phyloP scores from a whole-genome alignment of 306 rosid genomes.

The Lablab purpureus region DNA sequence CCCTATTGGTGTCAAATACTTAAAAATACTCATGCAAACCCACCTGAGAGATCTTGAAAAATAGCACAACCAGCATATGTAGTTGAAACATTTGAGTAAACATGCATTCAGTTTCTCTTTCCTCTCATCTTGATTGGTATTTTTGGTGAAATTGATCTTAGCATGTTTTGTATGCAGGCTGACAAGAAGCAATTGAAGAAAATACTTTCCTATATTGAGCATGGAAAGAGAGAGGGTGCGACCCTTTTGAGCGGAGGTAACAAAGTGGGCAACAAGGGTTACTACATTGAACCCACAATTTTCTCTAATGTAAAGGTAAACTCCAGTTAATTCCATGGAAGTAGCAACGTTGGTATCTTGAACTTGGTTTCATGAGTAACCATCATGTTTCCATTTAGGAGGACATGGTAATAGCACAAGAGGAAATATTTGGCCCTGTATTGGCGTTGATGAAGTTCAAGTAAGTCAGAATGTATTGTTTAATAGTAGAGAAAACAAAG shows the following conservation, averaged over 20 bases:
- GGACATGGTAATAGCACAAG: constrained; percentile 70
- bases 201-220: constrained; percentile 71
- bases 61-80: background rate
- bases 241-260: constrained; percentile 80
- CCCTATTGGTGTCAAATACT: no score
- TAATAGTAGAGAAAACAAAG: background rate
- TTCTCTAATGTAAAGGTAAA: constrained; percentile 73
- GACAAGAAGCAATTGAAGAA: constrained; percentile 67
- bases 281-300: constrained; percentile 79
- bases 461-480: constrained; percentile 49
- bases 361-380: constrained; percentile 4
- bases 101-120: background rate
- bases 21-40: no score
- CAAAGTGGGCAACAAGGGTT: constrained; percentile 61
- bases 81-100: background rate
- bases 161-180: constrained; percentile 49
- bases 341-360: background rate
- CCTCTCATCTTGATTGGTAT: background rate
- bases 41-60: no score
- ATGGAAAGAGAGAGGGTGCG: constrained; percentile 86
- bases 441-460: constrained; percentile 67
- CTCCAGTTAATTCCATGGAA: background rate
- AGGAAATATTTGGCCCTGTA: constrained; percentile 88
- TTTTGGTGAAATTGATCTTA: background rate
- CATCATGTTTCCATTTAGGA: constrained; percentile 53